Base-by-base conservation (phyloP, 2,329 filamentous ascomycete species). In the Pseudogymnoascus sp. region DNA sequence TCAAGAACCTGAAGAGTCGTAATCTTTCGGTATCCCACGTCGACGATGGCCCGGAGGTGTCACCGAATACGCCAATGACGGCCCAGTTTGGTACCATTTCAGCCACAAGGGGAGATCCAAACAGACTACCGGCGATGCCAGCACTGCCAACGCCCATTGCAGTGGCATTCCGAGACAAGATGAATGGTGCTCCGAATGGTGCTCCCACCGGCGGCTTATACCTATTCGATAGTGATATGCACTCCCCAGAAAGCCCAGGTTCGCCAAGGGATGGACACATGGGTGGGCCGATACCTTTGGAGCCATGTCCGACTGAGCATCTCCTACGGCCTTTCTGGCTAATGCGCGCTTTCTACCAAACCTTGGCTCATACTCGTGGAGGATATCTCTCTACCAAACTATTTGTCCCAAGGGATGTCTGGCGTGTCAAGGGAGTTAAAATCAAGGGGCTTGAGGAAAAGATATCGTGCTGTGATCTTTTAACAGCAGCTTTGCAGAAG, bases 271-370 rank as follows among this genome's bases (percentile, higher is more conserved):
- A 82, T 3, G 74, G 83, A n/a, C 79, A 81, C 11, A 71, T 79
- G 0, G 87, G 91, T 67, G 84, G 86, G 1, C 93, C 93, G 11
- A 82, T 88, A 21, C 85, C 91, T 0, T 82, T 99, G 4, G 95
- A 99, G 72, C 90, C 95, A 2, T 99, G 96, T 73, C 95, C 95
- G 0, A 90, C 89, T 37, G 91, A 96, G 42, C 88, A 89, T 65
- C 82, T 97, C 70, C 81, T 97, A n/a, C 87, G 95, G 18, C 96
- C 95, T 1, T 99, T 97, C 75, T 99, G 95, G 95, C 81, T 99
- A 50, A 96, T 99, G 91, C 87, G 95, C 62, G 93, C 90, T 66
- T 82, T 99, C 25, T 96, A 95, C 73, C 91, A 97, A 74, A 96
- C 93, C 0, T 85, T 99, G 50, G 89, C 88, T 16, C 93, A 99